phyloP scores from a whole-genome alignment of 2,329 filamentous ascomycete species.

The Monosporascus sp. region DNA sequence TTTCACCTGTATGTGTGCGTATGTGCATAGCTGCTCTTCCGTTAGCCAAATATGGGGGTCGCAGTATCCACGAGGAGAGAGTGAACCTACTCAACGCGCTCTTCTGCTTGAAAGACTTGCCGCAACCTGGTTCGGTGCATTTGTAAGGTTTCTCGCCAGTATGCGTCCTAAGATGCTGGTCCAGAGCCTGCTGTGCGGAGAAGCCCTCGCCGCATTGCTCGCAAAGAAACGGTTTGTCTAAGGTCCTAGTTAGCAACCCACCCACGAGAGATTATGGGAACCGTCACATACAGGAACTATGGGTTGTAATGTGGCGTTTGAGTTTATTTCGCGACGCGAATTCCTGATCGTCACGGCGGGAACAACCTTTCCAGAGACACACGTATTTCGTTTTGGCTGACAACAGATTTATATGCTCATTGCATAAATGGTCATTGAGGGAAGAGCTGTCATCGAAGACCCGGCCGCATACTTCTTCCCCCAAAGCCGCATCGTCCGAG shows the following conservation, averaged over 20 bases:
- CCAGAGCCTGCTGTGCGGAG: constrained; percentile 62
- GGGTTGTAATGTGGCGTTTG: constrained; percentile 26
- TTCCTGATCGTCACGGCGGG: constrained; percentile 17
- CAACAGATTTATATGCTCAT: constrained; percentile 17
- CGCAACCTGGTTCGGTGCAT: constrained; percentile 46
- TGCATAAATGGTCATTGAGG: constrained; percentile 22
- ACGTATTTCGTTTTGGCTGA: constrained; percentile 23
- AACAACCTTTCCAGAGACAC: constrained; percentile 26
- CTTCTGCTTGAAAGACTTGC: constrained; percentile 60
- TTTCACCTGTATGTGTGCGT: constrained; percentile 60
- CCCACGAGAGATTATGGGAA: not conserved
- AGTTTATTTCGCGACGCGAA: constrained; percentile 28
- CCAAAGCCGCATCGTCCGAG: constrained; percentile 2
- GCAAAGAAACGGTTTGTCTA: constrained; percentile 57
- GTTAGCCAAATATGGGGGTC: constrained; percentile 7
- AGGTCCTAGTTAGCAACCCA: constrained; percentile 12
- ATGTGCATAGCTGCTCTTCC: constrained; percentile 56
- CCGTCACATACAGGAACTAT: constrained; percentile 23
- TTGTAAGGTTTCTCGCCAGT: constrained; percentile 59
- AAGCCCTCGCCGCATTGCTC: constrained; percentile 51
- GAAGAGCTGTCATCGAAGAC: constrained; percentile 15
- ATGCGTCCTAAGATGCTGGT: constrained; percentile 63
- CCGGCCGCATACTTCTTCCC: constrained; percentile 15
- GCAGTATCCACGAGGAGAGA: not conserved
- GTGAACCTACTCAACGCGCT: constrained; percentile 56